phyloP scores from a whole-genome alignment of 345 rosid genomes.

The Corchorus olitorius region DNA sequence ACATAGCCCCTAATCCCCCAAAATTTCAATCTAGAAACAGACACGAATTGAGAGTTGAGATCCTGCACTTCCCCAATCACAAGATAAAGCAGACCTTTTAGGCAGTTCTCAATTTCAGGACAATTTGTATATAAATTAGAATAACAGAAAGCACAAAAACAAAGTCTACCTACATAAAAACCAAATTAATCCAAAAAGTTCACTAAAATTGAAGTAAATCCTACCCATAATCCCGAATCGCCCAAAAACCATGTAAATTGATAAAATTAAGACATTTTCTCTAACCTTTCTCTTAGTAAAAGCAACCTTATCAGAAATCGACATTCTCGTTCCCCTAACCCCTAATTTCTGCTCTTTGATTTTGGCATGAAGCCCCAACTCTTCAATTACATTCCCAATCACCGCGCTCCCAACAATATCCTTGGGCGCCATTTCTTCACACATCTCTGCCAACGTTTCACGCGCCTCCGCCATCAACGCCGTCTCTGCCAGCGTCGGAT shows the following conservation, averaged over 20 bases:
- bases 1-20: neutral
- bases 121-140: neutral
- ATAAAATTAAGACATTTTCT: neutral
- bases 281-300: conserved; percentile 70
- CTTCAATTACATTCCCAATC: conserved; percentile 69
- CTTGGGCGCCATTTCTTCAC: conserved; percentile 55
- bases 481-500: conserved; percentile 66
- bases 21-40: neutral
- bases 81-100: neutral
- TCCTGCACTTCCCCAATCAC: neutral
- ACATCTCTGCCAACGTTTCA: conserved; percentile 58
- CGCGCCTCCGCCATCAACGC: conserved; percentile 79
- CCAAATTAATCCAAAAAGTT: neutral
- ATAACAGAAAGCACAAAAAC: neutral
- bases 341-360: conserved; percentile 66
- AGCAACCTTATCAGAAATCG: conserved; percentile 69
- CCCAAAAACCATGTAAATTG: neutral
- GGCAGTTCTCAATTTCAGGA: neutral
- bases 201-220: neutral
- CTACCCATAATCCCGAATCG: neutral
- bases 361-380: conserved; percentile 70
- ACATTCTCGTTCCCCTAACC: conserved; percentile 46
- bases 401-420: conserved; percentile 64
- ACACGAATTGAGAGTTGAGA: neutral
- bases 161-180: neutral